phyloP scores from a whole-genome alignment of 768 basidiomycete species.

The Tylopilus vinaceipallidus region DNA sequence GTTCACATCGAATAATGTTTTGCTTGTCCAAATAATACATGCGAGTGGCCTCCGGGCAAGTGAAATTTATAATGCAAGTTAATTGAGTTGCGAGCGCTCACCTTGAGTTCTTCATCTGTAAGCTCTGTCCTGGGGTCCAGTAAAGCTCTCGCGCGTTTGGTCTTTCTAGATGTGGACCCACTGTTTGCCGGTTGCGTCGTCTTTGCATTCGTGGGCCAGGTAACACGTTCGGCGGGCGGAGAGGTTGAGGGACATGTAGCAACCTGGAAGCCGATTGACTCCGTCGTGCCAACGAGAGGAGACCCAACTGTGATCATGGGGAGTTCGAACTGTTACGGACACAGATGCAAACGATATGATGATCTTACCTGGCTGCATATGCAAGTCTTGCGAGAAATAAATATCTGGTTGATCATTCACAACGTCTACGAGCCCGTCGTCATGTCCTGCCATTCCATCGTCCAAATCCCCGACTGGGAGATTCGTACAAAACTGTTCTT shows the following conservation, averaged over 20 bases:
- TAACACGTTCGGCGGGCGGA: not conserved
- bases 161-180: slow-evolving; percentile 33
- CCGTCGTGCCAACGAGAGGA: slow-evolving; percentile 1
- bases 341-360: not conserved
- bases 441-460: slow-evolving; percentile 21
- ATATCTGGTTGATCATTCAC: not conserved
- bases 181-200: not conserved
- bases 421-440: not conserved
- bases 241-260: not conserved
- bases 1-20: slow-evolving; percentile 46
- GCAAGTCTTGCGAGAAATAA: not conserved
- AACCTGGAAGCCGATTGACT: slow-evolving; percentile 5
- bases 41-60: slow-evolving; percentile 49
- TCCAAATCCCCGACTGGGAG: slow-evolving; percentile 21
- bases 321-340: not conserved
- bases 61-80: not conserved
- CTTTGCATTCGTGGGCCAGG: not conserved
- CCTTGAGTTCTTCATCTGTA: slow-evolving; percentile 81
- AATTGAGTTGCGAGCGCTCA: slow-evolving; percentile 19
- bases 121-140: slow-evolving; percentile 76
- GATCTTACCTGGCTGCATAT: slow-evolving; percentile 7
- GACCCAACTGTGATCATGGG: slow-evolving; percentile 3
- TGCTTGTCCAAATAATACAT: slow-evolving; percentile 68
- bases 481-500: slow-evolving; percentile 16
- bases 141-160: slow-evolving; percentile 52